Evolutionary conservation across 345 rosid genomes (phyloP).

Genomic region (Microthlaspi erraticum): DNA sequence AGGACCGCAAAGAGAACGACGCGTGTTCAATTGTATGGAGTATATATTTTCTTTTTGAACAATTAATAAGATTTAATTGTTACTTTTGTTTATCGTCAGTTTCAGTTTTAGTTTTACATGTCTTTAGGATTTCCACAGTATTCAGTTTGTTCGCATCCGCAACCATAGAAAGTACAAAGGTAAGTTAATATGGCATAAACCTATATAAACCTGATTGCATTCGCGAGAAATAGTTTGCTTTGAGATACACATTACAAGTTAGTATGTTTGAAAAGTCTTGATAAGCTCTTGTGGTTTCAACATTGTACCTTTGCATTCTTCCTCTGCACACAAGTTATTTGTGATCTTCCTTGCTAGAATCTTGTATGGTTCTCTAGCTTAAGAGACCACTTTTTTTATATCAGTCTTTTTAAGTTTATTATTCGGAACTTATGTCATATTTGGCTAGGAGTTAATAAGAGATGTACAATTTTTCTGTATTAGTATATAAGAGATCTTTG

Average conservation of each 20-base stretch:
- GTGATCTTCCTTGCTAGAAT: no score
- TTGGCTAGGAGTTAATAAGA: background rate
- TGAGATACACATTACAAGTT: background rate
- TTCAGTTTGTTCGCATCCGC: constrained; percentile 68
- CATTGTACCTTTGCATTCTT: background rate
- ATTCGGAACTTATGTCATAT: background rate
- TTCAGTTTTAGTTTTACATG: no score
- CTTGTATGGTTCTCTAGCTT: no score
- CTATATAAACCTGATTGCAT: background rate
- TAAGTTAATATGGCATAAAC: constrained; percentile 6
- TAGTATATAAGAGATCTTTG: no score
- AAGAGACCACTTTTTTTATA: no score
- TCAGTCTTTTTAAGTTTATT: no score
- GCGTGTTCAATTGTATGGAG: background rate
- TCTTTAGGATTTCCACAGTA: constrained; percentile 51
- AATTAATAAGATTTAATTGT: no score
- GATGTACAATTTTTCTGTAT: background rate
- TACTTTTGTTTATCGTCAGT: no score
- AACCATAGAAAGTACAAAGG: constrained; percentile 69
- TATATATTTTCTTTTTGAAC: background rate
- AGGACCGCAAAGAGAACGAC: background rate
- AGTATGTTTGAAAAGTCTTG: background rate
- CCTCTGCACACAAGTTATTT: background rate
- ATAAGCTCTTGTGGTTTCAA: background rate
- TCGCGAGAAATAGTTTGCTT: background rate